Conservation (phyloP, 805 yeast species). For the Zygotorulaspora chibaensis region DNA sequence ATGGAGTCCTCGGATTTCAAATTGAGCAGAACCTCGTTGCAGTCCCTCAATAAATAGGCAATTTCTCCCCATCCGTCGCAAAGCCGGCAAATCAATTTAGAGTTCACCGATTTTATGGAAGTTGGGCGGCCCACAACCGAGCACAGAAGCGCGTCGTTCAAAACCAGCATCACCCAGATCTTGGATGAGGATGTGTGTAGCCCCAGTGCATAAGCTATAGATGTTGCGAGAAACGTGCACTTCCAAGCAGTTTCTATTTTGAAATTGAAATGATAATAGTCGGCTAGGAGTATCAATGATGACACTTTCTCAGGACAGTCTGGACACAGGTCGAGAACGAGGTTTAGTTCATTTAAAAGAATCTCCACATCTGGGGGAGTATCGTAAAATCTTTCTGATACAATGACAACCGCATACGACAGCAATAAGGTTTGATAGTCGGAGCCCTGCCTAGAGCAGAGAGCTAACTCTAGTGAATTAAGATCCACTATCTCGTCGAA, state of each 20-base stretch:
- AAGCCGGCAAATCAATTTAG: slow-evolving; percentile 5
- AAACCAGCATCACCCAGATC: slow-evolving; percentile 14
- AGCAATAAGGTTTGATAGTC: slow-evolving; percentile 8
- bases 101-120: slow-evolving; percentile 8
- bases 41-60: slow-evolving; percentile 9
- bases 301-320: slow-evolving; percentile 15
- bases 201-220: slow-evolving; percentile 14
- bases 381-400: slow-evolving; percentile 10
- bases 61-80: slow-evolving; percentile 15
- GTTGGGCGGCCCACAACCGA: slow-evolving; percentile 13
- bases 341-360: slow-evolving; percentile 6
- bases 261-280: slow-evolving; percentile 13
- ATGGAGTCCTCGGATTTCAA: slow-evolving; percentile 6
- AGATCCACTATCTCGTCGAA: slow-evolving; percentile 11
- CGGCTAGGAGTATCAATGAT: slow-evolving; percentile 11
- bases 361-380: slow-evolving; percentile 8
- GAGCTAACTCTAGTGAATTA: slow-evolving; percentile 2
- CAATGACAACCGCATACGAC: slow-evolving; percentile 7
- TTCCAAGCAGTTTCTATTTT: slow-evolving; percentile 16
- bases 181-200: slow-evolving; percentile 11
- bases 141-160: slow-evolving; percentile 13
- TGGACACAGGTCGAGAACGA: slow-evolving; percentile 9
- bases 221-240: slow-evolving; percentile 12
- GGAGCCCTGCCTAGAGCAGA: slow-evolving; percentile 4
- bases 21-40: slow-evolving; percentile 8